Evolutionary conservation across 164 flowering plant species (phyloP).

Genomic region (Santalum album): DNA sequence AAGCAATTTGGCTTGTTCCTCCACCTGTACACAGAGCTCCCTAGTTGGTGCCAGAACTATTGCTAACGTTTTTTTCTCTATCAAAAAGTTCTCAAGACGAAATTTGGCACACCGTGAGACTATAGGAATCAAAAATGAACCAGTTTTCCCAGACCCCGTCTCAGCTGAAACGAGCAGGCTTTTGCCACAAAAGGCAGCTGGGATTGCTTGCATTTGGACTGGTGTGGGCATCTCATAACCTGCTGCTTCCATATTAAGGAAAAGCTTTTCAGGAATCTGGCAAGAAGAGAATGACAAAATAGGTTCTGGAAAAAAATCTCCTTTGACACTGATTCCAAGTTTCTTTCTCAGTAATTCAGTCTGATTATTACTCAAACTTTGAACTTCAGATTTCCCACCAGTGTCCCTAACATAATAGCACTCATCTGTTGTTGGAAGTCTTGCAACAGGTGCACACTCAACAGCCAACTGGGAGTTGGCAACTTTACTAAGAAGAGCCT

Average conservation of each 20-base stretch:
- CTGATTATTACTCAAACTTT: slow-evolving; percentile 19
- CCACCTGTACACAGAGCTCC: slow-evolving; percentile 84
- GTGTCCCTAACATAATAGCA: slow-evolving; percentile 68
- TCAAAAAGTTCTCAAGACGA: slow-evolving; percentile 12
- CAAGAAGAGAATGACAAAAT: slow-evolving; percentile 59
- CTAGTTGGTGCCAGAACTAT: slow-evolving; percentile 87
- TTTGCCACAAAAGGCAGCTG: slow-evolving; percentile 67
- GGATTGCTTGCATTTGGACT: slow-evolving; percentile 93
- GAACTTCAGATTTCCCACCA: slow-evolving; percentile 15
- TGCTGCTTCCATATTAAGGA: slow-evolving; percentile 58
- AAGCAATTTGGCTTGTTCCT: slow-evolving; percentile 82
- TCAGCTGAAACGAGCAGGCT: slow-evolving; percentile 81
- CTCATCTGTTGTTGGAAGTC: slow-evolving; percentile 59
- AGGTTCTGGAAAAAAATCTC: slow-evolving; percentile 47
- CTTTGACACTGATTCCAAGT: slow-evolving; percentile 54
- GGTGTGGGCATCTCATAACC: slow-evolving; percentile 88
- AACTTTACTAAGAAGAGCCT: slow-evolving; percentile 29
- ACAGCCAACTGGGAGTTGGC: slow-evolving; percentile 21
- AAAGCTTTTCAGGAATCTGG: slow-evolving; percentile 51
- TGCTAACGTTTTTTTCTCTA: slow-evolving; percentile 48
- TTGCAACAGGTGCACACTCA: slow-evolving; percentile 17
- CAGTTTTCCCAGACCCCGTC: slow-evolving; percentile 91
- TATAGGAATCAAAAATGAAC: slow-evolving; percentile 75
- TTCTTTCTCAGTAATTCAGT: slow-evolving; percentile 44
- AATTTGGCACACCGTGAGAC: slow-evolving; percentile 42